phyloP scores from a whole-genome alignment of 805 yeast species.

The Pichia paraexigua region DNA sequence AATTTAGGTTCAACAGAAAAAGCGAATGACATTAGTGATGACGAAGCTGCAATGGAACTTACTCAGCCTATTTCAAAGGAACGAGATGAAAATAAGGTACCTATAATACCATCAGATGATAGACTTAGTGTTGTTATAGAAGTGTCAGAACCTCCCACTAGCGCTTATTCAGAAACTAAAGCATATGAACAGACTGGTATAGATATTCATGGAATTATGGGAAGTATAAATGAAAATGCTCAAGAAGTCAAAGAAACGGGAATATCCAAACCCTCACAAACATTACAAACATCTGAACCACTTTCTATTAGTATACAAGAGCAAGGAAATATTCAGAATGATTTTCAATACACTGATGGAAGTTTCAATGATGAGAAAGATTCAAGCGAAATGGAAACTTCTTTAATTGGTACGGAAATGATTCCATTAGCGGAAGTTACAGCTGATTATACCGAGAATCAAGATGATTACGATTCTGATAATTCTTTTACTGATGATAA shows the following conservation, averaged over 20 bases:
- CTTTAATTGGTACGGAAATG: conserved; percentile 20
- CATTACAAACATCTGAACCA: not conserved
- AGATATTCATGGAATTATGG: not conserved
- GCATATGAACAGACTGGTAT: not conserved
- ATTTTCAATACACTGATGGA: not conserved
- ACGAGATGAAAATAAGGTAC: not conserved
- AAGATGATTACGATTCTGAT: conserved; percentile 17
- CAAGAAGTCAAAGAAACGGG: not conserved
- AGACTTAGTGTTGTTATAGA: conserved; percentile 7
- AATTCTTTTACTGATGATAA: conserved; percentile 21
- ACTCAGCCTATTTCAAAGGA: not conserved
- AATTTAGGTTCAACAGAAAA: not conserved
- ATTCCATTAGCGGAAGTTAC: conserved; percentile 27
- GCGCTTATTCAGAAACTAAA: not conserved
- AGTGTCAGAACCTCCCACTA: conserved; percentile 8
- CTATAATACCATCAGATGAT: not conserved
- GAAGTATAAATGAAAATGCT: not conserved
- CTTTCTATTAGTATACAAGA: not conserved
- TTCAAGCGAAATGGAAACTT: conserved; percentile 8
- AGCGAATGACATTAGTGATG: not conserved
- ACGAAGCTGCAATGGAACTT: conserved; percentile 4
- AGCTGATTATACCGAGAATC: conserved; percentile 14
- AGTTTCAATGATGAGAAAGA: not conserved
- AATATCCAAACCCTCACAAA: not conserved
- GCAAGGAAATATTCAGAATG: not conserved